A percentile compares a stretch with the other conserved stretches of the same genome.
These are phyloP conservation scores for Ganoderma meredithae DNA, from an alignment of 1,284 basidiomycete genomes.

Conservation along the genomic window DNA sequence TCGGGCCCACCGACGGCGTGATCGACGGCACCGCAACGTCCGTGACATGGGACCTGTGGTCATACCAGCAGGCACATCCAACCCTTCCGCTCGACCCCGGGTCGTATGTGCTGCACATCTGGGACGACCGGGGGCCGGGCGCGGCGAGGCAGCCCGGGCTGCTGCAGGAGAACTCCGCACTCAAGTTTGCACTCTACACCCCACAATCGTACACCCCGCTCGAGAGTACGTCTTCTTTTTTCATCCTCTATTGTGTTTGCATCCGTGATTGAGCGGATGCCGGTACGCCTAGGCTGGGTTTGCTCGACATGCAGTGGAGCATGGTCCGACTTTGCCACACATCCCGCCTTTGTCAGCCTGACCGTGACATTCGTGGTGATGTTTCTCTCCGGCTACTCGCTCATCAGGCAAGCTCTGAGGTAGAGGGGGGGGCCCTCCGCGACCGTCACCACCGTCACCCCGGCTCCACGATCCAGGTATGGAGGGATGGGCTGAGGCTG, in stretches of 20 bases:
- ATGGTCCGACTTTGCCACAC: conserved; percentile 53
- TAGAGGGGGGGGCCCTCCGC: conserved; percentile 17
- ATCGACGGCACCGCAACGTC: conserved; percentile 75
- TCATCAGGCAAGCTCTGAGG: conserved; percentile 54
- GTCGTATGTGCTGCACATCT: conserved; percentile 81
- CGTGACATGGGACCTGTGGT: conserved; percentile 85
- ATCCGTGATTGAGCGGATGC: neutral
- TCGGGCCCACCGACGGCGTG: conserved; percentile 80
- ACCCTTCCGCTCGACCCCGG: conserved; percentile 75
- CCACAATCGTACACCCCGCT: conserved; percentile 82
- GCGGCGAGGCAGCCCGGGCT: conserved; percentile 68
- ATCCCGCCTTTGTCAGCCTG: conserved; percentile 73
- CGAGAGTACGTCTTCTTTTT: conserved; percentile 58
- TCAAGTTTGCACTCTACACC: conserved; percentile 88
- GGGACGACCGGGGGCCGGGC: conserved; percentile 78
- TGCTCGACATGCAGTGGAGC: conserved; percentile 74
- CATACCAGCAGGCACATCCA: conserved; percentile 74
- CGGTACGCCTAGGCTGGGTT: conserved; percentile 67
- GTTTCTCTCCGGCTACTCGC: conserved; percentile 73
- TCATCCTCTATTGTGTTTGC: conserved; percentile 16
- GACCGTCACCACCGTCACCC: neutral
- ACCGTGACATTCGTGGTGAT: conserved; percentile 75
- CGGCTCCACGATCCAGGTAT: neutral
- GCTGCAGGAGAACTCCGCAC: conserved; percentile 72
- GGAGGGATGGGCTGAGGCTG: conserved; percentile 4